Percentiles rank a stretch among this genome's conserved stretches.
phyloP scores from a whole-genome alignment of 1,284 basidiomycete genomes.

The Austropuccinia psidii region DNA sequence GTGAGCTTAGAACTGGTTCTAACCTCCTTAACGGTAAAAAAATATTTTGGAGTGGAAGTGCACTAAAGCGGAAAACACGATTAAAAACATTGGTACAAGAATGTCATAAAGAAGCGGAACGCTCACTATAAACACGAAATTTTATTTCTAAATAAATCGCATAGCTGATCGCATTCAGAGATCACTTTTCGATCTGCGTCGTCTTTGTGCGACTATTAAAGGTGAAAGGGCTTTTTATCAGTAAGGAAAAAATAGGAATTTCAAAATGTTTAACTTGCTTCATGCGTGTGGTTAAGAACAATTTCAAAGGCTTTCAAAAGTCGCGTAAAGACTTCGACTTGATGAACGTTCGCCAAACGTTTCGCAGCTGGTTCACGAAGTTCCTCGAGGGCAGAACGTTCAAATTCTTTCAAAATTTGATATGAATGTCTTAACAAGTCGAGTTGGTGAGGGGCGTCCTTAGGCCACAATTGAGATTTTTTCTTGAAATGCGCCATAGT shows the following conservation, averaged over 20 bases:
- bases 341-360: background rate
- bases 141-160: conserved; percentile 16
- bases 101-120: too few relatives aligned
- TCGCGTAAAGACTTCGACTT: background rate
- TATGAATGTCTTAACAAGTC: background rate
- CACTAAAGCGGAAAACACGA: background rate
- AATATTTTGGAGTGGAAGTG: conserved; percentile 22
- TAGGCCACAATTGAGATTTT: background rate
- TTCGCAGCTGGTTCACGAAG: background rate
- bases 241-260: background rate
- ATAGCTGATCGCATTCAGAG: background rate
- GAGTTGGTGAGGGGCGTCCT: background rate
- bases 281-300: conserved; percentile 6
- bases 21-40: background rate
- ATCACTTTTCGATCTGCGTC: background rate
- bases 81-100: background rate
- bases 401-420: conserved; percentile 3
- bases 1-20: conserved; percentile 11
- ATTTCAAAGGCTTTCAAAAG: conserved; percentile 1
- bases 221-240: background rate
- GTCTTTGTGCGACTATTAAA: background rate
- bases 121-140: conserved; percentile 17
- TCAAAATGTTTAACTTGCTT: background rate
- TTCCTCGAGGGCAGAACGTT: background rate
- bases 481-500: background rate